A percentile compares a stretch with the other conserved stretches of the same genome.
These are phyloP conservation scores for Bruguiera parviflora DNA, from an alignment of 345 rosid species.

Conservation along the genomic window DNA sequence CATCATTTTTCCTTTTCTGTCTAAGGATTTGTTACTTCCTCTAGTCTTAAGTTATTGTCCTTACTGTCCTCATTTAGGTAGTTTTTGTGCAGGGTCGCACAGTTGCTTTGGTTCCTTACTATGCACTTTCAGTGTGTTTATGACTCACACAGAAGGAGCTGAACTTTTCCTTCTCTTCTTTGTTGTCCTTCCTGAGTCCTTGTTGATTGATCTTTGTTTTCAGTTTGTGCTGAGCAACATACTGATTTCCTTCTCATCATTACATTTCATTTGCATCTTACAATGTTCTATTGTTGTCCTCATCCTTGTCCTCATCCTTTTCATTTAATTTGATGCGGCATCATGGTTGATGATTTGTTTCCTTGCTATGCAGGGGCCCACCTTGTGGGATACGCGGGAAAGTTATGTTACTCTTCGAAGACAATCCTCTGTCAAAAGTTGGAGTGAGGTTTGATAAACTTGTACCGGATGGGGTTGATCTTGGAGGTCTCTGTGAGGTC, in stretches of 20 bases:
- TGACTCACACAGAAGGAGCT: no score
- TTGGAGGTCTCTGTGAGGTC: constrained; percentile 61
- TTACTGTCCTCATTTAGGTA: not conserved
- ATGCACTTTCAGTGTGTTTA: no score
- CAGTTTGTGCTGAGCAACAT: not conserved
- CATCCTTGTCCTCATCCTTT: not conserved
- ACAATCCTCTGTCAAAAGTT: constrained; percentile 69
- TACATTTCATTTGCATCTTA: not conserved
- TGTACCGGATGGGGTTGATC: constrained; percentile 81
- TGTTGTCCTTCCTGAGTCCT: no score
- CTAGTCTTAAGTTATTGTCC: not conserved
- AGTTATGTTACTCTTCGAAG: constrained; percentile 60
- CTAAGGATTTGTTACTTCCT: not conserved
- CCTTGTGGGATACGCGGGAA: constrained; percentile 58
- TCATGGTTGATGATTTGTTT: constrained; percentile 2
- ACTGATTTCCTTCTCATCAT: not conserved
- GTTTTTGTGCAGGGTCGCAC: no score
- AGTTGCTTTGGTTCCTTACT: no score
- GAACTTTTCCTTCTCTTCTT: no score
- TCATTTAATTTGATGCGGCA: constrained; percentile 1
- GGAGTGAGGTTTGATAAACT: constrained; percentile 85
- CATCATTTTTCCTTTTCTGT: not conserved
- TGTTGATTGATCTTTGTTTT: no score
- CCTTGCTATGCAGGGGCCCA: constrained; percentile 54
- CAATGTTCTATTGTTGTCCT: not conserved